Evolutionary conservation across 805 yeast genomes (phyloP), one percentile per base, ranked within the genome.

Genomic region (Hanseniaspora thailandica): DNA sequence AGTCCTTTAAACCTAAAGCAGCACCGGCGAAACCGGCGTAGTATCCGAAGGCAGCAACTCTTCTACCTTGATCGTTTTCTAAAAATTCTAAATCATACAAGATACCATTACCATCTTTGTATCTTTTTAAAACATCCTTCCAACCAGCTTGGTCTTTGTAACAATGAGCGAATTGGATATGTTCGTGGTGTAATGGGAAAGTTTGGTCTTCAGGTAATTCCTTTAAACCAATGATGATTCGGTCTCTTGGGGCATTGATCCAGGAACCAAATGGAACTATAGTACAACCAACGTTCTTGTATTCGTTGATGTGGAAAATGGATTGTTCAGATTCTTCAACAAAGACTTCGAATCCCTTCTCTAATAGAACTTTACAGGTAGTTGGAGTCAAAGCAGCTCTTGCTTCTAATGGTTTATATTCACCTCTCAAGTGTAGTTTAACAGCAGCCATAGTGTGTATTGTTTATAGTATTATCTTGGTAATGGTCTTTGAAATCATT

Each of bases 1-100:
- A 93, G 69, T 88, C 95, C 67, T 79, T 79, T 49, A 90, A 75
- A 63, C 98, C 98, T 54, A 93, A 71, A 33, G 98, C 99, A 34
- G 99, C 98, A 63, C 99, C 99, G 6, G 97, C 98, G 67, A 93
- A 93, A n/a, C 99, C 99, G 44, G 99, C 98, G 68, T 90, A 90
- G 75, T 79, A 93, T n/a, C 99, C 99, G 66, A 93, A 93, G 8
- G 98, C 98, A 44, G 99, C 99, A 28, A 93, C 99, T 71, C 99
- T 85, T 75, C 98, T 85, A 34, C 97, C 97, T 64, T 79, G 81
- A 61, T 84, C 96, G 67, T 93, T 87, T 68, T 86, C 94, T 67
- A 93, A 74, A 66, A 93, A 93, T 72, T 93, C 99, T 60, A 93
- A 74, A 67, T 93, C 99, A 67, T 93, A 93, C 60, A 93, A 76